Percentiles rank a stretch among this genome's conserved stretches.
These are phyloP conservation scores for Plasmodium gonderi DNA, from an alignment of 169 alveolate genomes.

Conservation along the genomic window DNA sequence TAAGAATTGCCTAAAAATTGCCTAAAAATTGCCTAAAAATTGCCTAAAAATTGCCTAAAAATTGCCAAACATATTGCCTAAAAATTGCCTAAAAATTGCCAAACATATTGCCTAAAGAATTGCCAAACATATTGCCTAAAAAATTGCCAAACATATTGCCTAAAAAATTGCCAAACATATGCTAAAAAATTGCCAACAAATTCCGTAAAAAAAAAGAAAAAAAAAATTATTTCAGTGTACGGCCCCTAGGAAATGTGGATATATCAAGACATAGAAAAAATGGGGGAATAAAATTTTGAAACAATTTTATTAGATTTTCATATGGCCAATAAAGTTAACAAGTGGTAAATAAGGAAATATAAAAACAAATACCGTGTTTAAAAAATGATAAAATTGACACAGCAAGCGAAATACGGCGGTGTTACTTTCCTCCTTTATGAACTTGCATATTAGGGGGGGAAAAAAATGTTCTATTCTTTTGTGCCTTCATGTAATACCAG, in stretches of 20 bases:
- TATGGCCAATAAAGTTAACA: background rate
- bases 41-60: background rate
- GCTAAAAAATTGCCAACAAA: background rate
- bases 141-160: background rate
- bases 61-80: background rate
- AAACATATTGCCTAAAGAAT: background rate
- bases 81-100: background rate
- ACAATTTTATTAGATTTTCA: background rate
- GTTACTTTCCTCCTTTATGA: background rate
- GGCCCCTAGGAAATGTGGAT: background rate
- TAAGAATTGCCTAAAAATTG: background rate
- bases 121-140: background rate
- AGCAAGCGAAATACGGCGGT: background rate
- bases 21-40: background rate
- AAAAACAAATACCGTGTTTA: background rate
- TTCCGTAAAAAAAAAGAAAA: background rate
- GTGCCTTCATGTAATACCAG: background rate
- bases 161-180: background rate
- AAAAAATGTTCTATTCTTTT: background rate
- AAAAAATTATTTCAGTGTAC: background rate
- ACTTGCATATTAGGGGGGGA: background rate
- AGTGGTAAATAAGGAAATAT: background rate
- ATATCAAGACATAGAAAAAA: background rate
- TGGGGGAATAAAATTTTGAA: background rate
- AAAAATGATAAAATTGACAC: background rate